Evolutionary conservation across 352 stramenopile genomes (phyloP).

Genomic region (Pythium guiyangense): DNA sequence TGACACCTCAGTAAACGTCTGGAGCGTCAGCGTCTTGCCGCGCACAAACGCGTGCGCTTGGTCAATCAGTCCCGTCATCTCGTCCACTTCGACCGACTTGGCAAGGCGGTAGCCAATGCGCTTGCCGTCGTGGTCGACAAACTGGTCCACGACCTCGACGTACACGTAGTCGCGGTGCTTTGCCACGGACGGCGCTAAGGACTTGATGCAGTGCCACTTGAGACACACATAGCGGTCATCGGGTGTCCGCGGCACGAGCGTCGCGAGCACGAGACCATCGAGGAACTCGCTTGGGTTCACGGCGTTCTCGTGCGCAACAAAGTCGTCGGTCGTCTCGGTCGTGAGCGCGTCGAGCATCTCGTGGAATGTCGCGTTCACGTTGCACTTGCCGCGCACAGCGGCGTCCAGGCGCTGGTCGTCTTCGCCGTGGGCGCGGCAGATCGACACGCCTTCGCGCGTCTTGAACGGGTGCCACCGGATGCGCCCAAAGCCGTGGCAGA

Average conservation of each 20-base stretch:
- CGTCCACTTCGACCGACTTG: constrained; percentile 72
- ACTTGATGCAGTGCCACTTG: constrained; percentile 80
- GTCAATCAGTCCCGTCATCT: constrained; percentile 34
- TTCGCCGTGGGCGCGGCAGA: constrained; percentile 59
- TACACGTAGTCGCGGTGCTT: constrained; percentile 83
- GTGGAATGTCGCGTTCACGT: constrained; percentile 62
- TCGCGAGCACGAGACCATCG: constrained; percentile 72
- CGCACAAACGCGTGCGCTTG: constrained; percentile 57
- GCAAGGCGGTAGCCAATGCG: constrained; percentile 65
- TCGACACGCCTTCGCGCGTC: constrained; percentile 59
- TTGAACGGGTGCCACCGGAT: constrained; percentile 70
- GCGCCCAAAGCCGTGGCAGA: constrained; percentile 71
- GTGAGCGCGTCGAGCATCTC: constrained; percentile 79
- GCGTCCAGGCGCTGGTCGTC: constrained; percentile 62
- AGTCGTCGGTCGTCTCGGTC: constrained; percentile 64
- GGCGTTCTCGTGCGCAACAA: constrained; percentile 51
- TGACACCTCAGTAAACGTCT: constrained; percentile 61
- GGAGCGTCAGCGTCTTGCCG: constrained; percentile 68
- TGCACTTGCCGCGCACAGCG: constrained; percentile 67
- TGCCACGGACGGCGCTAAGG: constrained; percentile 61
- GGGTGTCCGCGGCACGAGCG: constrained; percentile 55
- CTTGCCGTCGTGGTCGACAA: constrained; percentile 52
- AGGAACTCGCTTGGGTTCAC: constrained; percentile 76
- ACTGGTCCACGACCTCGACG: constrained; percentile 79
- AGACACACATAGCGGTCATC: constrained; percentile 73